Conservation (phyloP, 768 basidiomycete genomes). For the Macrolepiota fuliginosa region DNA sequence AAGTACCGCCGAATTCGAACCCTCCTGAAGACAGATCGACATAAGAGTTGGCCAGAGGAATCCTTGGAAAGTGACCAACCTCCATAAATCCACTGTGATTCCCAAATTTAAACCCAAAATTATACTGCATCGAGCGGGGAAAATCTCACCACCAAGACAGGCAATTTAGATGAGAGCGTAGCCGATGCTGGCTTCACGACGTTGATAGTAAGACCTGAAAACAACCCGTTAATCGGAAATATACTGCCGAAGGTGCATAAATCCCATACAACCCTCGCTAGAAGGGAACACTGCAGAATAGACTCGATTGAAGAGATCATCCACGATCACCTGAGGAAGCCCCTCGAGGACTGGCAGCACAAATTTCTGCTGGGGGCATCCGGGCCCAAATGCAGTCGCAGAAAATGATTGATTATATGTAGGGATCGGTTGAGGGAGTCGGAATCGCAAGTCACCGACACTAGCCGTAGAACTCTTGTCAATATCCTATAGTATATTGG, state of each 20-base stretch:
- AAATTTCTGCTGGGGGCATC: conserved; percentile 46
- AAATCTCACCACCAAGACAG: conserved; percentile 45
- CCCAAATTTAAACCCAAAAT: not conserved
- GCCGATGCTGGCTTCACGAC: conserved; percentile 43
- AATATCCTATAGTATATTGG: not conserved
- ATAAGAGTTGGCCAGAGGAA: not conserved
- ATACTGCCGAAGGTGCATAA: not conserved
- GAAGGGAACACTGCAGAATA: conserved; percentile 28
- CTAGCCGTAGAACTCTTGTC: conserved; percentile 16
- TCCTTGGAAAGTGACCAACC: conserved; percentile 23
- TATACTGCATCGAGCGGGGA: not conserved
- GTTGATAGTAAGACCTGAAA: conserved; percentile 49
- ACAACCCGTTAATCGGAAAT: not conserved
- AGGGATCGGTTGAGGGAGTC: conserved; percentile 35
- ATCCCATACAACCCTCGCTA: conserved; percentile 46
- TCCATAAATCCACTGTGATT: conserved; percentile 48
- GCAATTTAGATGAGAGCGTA: conserved; percentile 40
- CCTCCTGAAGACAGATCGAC: conserved; percentile 27
- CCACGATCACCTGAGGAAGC: conserved; percentile 29
- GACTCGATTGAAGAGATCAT: conserved; percentile 30
- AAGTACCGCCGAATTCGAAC: conserved; percentile 39
- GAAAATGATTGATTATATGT: conserved; percentile 33
- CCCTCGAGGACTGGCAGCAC: conserved; percentile 32
- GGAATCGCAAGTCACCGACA: conserved; percentile 36
- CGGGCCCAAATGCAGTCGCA: conserved; percentile 39